phyloP scores from a whole-genome alignment of 148 eudicot species.

The Vaccinium darrowii region DNA sequence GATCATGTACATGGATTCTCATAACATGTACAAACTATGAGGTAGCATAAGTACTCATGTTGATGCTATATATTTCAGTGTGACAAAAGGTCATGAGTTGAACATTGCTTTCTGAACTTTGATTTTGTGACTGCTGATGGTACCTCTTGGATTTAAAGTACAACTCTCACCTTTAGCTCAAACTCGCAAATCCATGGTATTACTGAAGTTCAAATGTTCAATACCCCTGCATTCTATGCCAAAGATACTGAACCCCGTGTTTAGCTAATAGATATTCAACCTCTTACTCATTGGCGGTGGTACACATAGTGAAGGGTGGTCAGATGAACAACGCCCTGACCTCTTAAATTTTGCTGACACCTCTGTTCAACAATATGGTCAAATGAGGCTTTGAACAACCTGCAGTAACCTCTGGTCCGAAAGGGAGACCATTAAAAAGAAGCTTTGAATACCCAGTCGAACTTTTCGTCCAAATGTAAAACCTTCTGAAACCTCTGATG shows the following conservation, averaged over 20 bases:
- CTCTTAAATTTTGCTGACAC: no score
- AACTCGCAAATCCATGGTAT: neutral
- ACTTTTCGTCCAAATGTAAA: no score
- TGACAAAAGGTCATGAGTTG: neutral
- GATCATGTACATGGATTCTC: constrained; percentile 8
- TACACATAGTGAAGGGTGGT: no score
- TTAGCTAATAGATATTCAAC: neutral
- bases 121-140: neutral
- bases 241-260: neutral
- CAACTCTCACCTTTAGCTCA: neutral
- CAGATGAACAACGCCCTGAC: no score
- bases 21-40: neutral
- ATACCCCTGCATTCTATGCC: neutral
- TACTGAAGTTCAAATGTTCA: neutral
- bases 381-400: no score
- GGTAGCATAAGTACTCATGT: no score
- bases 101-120: neutral
- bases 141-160: neutral
- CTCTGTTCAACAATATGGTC: no score
- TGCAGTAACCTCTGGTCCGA: no score
- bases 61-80: neutral
- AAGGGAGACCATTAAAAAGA: no score
- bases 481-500: no score
- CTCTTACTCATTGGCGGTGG: neutral
- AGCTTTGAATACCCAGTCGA: no score